A percentile compares a stretch with the other conserved stretches of the same genome.
Evolutionary conservation across 179 eudicot genomes (phyloP).

Genomic region (Nepenthes alata): DNA sequence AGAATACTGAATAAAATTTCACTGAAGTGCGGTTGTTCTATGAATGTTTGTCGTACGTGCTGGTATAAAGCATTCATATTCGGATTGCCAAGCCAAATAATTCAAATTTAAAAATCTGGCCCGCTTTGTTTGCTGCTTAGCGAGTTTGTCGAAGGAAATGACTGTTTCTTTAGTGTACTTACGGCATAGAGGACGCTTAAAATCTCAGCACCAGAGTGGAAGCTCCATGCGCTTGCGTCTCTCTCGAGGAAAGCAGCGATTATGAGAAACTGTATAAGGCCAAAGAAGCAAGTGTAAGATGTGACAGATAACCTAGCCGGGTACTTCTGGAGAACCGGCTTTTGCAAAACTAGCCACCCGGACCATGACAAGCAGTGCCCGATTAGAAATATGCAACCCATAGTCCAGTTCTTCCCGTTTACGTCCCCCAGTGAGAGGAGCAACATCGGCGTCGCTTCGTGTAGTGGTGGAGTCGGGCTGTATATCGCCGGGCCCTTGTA

Average conservation of each 20-base stretch:
- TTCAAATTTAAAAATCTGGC: too few relatives aligned
- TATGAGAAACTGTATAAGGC: conserved; percentile 62
- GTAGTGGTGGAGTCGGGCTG: conserved; percentile 45
- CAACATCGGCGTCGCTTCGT: conserved; percentile 18
- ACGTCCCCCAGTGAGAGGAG: conserved; percentile 55
- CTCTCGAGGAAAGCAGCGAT: conserved; percentile 73
- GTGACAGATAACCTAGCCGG: conserved; percentile 84
- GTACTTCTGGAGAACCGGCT: conserved; percentile 75
- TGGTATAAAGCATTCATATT: too few relatives aligned
- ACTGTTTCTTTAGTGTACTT: conserved; percentile 8
- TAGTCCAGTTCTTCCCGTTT: conserved; percentile 67
- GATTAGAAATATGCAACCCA: conserved; percentile 77
- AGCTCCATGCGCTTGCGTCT: conserved; percentile 61
- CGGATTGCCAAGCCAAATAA: too few relatives aligned
- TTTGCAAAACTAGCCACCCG: conserved; percentile 83
- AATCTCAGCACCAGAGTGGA: conserved; percentile 76
- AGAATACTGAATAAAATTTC: too few relatives aligned
- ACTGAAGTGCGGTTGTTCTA: too few relatives aligned
- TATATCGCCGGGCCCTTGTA: conserved; percentile 84
- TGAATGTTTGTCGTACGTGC: too few relatives aligned
- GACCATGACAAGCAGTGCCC: conserved; percentile 92
- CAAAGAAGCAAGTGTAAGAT: conserved; percentile 85
- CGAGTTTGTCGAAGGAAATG: too few relatives aligned
- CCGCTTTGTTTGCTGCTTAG: too few relatives aligned
- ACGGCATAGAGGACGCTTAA: conserved; percentile 87